Percentiles rank a stretch among this genome's conserved stretches.
Conservation (phyloP, 2,329 filamentous ascomycete genomes). For the Cercospora sp. region DNA sequence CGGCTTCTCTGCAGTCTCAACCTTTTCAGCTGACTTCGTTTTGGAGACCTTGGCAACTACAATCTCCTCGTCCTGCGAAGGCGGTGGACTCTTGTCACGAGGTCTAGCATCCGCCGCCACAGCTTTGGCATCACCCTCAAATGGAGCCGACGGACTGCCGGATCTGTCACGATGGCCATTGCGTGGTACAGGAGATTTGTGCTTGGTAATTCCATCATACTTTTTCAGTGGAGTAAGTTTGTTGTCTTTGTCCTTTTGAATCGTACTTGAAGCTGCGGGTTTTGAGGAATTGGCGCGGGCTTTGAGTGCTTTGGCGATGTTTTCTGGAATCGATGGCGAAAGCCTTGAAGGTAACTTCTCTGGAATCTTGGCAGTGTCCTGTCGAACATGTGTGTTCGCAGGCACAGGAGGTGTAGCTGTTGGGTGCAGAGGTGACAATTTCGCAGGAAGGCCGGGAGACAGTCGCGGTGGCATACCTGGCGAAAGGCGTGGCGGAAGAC, state of each 20-base stretch:
- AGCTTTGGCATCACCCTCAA: constrained; percentile 26
- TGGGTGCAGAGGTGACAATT: constrained; percentile 25
- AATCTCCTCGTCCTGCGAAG: constrained; percentile 28
- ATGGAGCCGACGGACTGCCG: constrained; percentile 32
- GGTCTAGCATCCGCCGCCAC: constrained; percentile 15
- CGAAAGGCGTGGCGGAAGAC: constrained; percentile 24
- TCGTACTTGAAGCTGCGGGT: constrained; percentile 15
- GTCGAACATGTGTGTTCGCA: neutral
- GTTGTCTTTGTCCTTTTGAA: constrained; percentile 26
- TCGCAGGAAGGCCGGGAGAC: constrained; percentile 26
- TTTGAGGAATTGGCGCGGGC: constrained; percentile 34
- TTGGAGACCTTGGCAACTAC: constrained; percentile 21
- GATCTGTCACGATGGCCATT: constrained; percentile 35
- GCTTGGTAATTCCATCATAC: constrained; percentile 24
- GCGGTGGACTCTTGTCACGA: constrained; percentile 18
- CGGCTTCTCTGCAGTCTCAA: constrained; percentile 13
- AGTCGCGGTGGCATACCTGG: constrained; percentile 24
- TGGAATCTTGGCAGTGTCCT: neutral
- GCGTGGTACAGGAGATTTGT: constrained; percentile 33
- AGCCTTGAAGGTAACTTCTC: constrained; percentile 53
- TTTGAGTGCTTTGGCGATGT: constrained; percentile 55
- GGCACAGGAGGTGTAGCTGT: neutral
- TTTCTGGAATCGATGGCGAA: constrained; percentile 59
- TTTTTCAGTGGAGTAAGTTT: constrained; percentile 29
- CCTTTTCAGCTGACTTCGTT: constrained; percentile 11